These are phyloP conservation scores for Lepiota venenata DNA, from an alignment of 768 basidiomycete species.

Conservation along the genomic window DNA sequence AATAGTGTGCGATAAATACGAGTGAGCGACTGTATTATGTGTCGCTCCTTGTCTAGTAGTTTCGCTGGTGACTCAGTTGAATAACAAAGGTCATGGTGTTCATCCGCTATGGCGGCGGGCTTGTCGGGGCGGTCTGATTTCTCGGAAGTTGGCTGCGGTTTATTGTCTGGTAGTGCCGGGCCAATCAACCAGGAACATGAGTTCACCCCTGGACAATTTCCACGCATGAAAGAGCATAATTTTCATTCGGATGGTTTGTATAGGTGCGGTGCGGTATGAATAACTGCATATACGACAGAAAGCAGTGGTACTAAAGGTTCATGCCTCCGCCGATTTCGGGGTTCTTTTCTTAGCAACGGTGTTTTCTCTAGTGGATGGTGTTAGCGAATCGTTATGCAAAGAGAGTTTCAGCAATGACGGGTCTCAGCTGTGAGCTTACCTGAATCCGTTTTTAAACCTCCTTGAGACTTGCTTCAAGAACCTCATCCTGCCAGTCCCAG, in stretches of 20 bases:
- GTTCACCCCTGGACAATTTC: not conserved
- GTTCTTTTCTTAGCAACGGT: slow-evolving; percentile 84
- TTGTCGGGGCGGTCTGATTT: no score
- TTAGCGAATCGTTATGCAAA: slow-evolving; percentile 1
- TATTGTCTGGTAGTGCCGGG: not conserved
- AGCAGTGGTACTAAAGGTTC: not conserved
- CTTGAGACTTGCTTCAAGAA: slow-evolving; percentile 91
- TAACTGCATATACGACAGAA: not conserved
- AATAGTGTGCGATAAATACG: no score
- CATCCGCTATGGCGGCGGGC: no score
- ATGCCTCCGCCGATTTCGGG: slow-evolving; percentile 15
- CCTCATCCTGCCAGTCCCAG: slow-evolving; percentile 94
- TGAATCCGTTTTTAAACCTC: slow-evolving; percentile 99
- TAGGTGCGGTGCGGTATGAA: not conserved
- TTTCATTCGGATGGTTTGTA: slow-evolving; percentile 6
- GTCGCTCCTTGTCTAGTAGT: no score
- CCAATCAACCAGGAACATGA: not conserved
- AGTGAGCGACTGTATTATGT: no score
- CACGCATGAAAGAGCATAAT: not conserved
- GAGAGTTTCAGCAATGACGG: not conserved
- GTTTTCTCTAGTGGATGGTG: slow-evolving; percentile 62
- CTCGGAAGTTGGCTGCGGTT: not conserved
- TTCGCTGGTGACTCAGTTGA: no score
- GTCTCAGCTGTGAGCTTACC: slow-evolving; percentile 40
- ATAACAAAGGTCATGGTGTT: no score